A percentile compares a stretch with the other conserved stretches of the same genome.
phyloP scores from a whole-genome alignment of 2,329 filamentous ascomycete genomes.

The Spiromastix sp. region DNA sequence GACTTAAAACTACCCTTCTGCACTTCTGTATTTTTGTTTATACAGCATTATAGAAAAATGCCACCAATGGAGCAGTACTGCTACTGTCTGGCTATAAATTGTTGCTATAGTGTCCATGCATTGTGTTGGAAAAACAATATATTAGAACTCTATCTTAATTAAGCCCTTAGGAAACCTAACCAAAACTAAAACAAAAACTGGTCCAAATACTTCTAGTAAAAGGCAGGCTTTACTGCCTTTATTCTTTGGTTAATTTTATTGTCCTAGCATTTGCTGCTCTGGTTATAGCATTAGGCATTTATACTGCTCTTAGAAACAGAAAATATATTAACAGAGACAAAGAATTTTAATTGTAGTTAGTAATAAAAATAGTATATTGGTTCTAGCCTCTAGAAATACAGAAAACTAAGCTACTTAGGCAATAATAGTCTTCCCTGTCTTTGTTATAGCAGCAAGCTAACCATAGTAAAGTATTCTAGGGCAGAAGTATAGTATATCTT shows the following conservation, averaged over 20 bases:
- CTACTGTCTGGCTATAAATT: too few species aligned
- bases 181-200: too few species aligned
- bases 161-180: too few species aligned
- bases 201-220: too few species aligned
- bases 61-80: too few species aligned
- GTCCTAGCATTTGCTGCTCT: conserved; percentile 2
- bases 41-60: too few species aligned
- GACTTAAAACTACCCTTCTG: too few species aligned
- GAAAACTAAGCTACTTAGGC: conserved; percentile 2
- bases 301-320: not conserved
- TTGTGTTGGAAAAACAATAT: too few species aligned
- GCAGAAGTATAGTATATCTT: conserved; percentile 5
- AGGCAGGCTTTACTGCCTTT: too few species aligned
- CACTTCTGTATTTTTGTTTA: too few species aligned
- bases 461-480: conserved; percentile 5
- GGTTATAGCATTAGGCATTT: conserved; percentile 5
- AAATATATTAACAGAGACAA: conserved; percentile 1
- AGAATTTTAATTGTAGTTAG: conserved; percentile 1
- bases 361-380: conserved; percentile 7
- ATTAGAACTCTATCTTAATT: too few species aligned
- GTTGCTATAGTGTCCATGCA: too few species aligned
- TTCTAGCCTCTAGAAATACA: not conserved
- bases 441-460: conserved; percentile 7
- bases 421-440: conserved; percentile 5
- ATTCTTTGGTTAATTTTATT: conserved; percentile 2